These are phyloP conservation scores for Lipomyces mesembrius DNA, from an alignment of 805 yeast species.

Conservation along the genomic window DNA sequence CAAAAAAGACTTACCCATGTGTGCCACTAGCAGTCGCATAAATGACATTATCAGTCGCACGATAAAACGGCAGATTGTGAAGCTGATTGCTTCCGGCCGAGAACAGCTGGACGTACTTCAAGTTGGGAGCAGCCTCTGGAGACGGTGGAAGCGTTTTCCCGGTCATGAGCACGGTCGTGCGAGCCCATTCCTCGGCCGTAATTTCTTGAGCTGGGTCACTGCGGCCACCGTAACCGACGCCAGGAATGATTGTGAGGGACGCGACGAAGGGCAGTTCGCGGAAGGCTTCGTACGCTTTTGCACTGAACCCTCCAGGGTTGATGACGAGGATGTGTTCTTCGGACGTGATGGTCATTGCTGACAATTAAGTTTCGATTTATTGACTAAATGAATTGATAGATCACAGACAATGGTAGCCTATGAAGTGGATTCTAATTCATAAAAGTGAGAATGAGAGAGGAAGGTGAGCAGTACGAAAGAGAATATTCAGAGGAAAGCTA, in stretches of 20 bases:
- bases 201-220: constrained; percentile 19
- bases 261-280: constrained; percentile 24
- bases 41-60: constrained; percentile 16
- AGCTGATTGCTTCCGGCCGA: constrained; percentile 38
- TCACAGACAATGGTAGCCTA: not conserved
- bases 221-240: constrained; percentile 26
- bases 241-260: constrained; percentile 29
- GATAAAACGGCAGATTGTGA: constrained; percentile 20
- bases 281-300: constrained; percentile 22
- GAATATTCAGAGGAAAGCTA: too few relatives aligned
- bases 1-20: constrained; percentile 31
- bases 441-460: too few relatives aligned
- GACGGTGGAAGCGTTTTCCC: constrained; percentile 30
- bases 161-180: constrained; percentile 26
- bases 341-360: constrained; percentile 14
- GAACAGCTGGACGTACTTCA: constrained; percentile 35
- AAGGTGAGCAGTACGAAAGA: too few relatives aligned
- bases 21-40: constrained; percentile 38
- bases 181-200: constrained; percentile 33
- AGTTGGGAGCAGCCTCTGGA: constrained; percentile 35
- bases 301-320: constrained; percentile 17
- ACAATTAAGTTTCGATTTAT: not conserved
- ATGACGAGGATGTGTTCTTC: constrained; percentile 30
- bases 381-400: not conserved
- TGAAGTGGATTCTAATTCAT: not conserved